Evolutionary conservation across 257 asterid species (phyloP), one percentile per base, ranked within the genome.

Genomic region (Osmanthus fragrans): DNA sequence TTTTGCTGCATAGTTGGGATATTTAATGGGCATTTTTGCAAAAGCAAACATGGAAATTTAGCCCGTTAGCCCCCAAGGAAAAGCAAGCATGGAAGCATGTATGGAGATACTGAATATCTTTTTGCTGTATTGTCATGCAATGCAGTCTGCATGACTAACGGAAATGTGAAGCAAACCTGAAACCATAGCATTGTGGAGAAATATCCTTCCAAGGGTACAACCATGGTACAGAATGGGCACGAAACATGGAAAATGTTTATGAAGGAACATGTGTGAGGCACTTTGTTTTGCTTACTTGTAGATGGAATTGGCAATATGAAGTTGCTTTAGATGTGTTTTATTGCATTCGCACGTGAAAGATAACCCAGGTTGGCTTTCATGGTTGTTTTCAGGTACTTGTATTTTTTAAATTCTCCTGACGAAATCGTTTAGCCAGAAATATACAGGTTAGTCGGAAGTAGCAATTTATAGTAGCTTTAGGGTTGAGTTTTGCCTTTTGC

Each of bases 61-160:
- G 66, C 21, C 68, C 27, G 32, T 30, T 11, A 64, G 16, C 68
- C 45, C 51, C 39, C 4, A 63, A 71, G 34, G 32, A 40, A 78
- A 78, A 30, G 13, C 25, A 60, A 29, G 33, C 13, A 18, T 18
- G 45, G 34, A 23, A 25, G 80, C 71, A 19, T 30, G n/a, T 9
- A 11, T 11, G 71, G 30, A 58, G 33, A 70, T 30, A 40, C 34
- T 16, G 51, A 39, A 39, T 70, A 73, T 60, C 72, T 19, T 40
- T 40, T 45, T 15, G 58, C 49, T 77, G 76, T 45, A 30, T 36
- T 21, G 42, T 56, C 49, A 68, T 67, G 73, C 47, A 68, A n/a
- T 15, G 76, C 64, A 65, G 68, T 45, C 21, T 37, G 37, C 76
- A 37, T 72, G 76, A 58, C 18, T 1, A 45, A 51, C 9, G 1